Evolutionary conservation across 805 yeast species (phyloP).

Genomic region (Cyberlindnera euphorbiiphila): DNA sequence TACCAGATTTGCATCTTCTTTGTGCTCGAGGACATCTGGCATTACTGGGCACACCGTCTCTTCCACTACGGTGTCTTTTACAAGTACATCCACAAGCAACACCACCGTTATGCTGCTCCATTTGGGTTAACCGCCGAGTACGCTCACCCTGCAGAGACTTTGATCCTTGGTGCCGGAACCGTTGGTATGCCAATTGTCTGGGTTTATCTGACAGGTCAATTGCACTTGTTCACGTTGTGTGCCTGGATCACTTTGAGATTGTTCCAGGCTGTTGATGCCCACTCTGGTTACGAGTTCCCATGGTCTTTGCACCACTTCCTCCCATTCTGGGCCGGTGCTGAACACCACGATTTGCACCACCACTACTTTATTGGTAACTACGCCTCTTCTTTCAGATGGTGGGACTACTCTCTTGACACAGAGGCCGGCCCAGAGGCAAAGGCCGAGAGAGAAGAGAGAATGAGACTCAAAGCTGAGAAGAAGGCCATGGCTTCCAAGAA

Average conservation of each 20-base stretch:
- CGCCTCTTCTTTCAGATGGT: conserved; percentile 93
- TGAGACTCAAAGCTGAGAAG: conserved; percentile 34
- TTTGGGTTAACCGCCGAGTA: conserved; percentile 97
- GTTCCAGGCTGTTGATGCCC: conserved; percentile 96
- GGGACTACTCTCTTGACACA: conserved; percentile 87
- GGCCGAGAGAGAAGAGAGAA: conserved; percentile 62
- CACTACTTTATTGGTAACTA: conserved; percentile 94
- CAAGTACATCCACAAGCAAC: conserved; percentile 94
- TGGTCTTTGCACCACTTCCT: conserved; percentile 89
- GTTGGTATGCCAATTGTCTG: conserved; percentile 91
- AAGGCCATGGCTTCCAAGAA: conserved; percentile 16
- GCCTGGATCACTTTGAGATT: conserved; percentile 84
- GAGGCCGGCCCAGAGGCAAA: conserved; percentile 85
- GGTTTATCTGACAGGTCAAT: conserved; percentile 67
- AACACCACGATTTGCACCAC: conserved; percentile 96
- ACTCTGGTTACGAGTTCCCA: conserved; percentile 98
- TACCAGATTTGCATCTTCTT: conserved; percentile 75
- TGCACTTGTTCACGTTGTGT: conserved; percentile 88
- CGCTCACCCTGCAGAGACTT: conserved; percentile 94
- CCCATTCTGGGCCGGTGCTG: conserved; percentile 98
- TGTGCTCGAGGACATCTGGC: conserved; percentile 92
- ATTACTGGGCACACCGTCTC: conserved; percentile 90
- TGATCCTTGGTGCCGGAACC: conserved; percentile 89
- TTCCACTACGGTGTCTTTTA: conserved; percentile 87
- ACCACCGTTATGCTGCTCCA: conserved; percentile 97